Percentiles rank a stretch among this genome's conserved stretches.
Evolutionary conservation across 768 basidiomycete genomes (phyloP).

Genomic region (Thelephora aurantiotincta): DNA sequence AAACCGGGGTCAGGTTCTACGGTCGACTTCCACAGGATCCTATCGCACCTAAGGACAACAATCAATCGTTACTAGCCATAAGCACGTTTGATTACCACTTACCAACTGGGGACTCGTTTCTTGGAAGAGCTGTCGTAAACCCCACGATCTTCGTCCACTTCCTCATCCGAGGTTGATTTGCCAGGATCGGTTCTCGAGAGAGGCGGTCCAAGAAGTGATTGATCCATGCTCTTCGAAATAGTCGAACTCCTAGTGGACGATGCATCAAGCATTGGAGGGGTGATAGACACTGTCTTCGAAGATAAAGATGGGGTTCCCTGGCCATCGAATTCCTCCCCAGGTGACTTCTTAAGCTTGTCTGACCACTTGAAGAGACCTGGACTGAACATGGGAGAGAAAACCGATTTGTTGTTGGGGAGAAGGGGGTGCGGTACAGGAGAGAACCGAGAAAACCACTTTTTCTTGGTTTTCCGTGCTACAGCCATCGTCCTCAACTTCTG

Average conservation of each 20-base stretch:
- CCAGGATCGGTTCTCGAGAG: neutral
- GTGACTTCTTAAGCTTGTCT: neutral
- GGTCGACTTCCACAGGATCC: conserved; percentile 73
- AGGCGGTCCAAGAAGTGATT: neutral
- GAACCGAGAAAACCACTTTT: conserved; percentile 37
- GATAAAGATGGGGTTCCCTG: too few species aligned
- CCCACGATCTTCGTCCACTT: conserved; percentile 32
- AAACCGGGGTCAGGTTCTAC: conserved; percentile 31
- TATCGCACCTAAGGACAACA: conserved; percentile 52
- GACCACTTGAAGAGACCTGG: neutral
- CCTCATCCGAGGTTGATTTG: neutral
- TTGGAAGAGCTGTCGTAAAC: conserved; percentile 76
- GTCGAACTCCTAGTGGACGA: neutral
- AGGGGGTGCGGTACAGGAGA: conserved; percentile 14
- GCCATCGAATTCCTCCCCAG: neutral
- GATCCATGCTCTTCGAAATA: neutral
- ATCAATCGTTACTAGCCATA: neutral
- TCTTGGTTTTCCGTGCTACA: conserved; percentile 40
- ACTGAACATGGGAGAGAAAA: neutral
- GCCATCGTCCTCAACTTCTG: conserved; percentile 23
- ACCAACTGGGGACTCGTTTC: conserved; percentile 78
- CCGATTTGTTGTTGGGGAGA: neutral
- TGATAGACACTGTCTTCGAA: neutral
- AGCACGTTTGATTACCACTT: conserved; percentile 11
- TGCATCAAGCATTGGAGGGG: neutral